Evolutionary conservation across 108 stramenopile genomes (phyloP).

Genomic region (Stephanodiscus triporus): DNA sequence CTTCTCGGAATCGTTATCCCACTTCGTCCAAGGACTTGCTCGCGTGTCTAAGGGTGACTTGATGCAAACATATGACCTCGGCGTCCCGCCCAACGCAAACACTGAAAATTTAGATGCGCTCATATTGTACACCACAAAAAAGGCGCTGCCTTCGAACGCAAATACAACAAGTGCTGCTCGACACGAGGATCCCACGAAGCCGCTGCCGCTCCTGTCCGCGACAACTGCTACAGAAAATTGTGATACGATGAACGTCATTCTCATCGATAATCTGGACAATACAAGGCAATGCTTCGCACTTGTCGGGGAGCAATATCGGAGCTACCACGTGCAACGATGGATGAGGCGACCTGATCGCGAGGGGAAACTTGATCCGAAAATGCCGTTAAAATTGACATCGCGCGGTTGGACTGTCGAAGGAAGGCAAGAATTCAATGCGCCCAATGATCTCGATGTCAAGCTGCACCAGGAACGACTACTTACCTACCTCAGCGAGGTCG

Average conservation of each 20-base stretch:
- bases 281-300: conserved; percentile 36
- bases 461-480: conserved; percentile 17
- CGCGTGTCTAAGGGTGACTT: conserved; percentile 17
- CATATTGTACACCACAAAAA: conserved; percentile 32
- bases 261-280: conserved; percentile 30
- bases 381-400: neutral
- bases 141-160: conserved; percentile 24
- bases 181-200: neutral
- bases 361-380: neutral
- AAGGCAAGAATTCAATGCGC: conserved; percentile 18
- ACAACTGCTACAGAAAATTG: conserved; percentile 48
- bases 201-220: conserved; percentile 22
- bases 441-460: conserved; percentile 7
- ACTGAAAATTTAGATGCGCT: conserved; percentile 30
- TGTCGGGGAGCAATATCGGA: conserved; percentile 21
- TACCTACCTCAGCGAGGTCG: conserved; percentile 27
- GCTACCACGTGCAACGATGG: conserved; percentile 29
- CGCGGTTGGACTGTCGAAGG: conserved; percentile 1
- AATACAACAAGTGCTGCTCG: neutral
- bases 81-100: conserved; percentile 33
- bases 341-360: neutral
- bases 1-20: conserved; percentile 19
- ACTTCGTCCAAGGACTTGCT: conserved; percentile 23
- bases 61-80: conserved; percentile 33
- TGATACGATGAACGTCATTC: conserved; percentile 46